Base-by-base conservation (phyloP, 768 basidiomycete species). In the Naganishia antarctica region DNA sequence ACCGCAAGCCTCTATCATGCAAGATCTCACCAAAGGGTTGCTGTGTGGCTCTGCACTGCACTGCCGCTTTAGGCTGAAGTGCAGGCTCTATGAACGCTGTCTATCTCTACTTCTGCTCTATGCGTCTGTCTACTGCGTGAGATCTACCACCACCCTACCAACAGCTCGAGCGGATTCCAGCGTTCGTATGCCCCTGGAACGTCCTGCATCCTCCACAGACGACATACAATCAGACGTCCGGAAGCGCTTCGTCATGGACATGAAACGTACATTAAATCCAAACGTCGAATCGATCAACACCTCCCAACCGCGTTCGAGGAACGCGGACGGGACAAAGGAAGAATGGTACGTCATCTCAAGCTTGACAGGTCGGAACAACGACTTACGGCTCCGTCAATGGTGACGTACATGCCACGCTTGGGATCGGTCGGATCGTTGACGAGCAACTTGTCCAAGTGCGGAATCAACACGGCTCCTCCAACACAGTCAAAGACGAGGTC, bases 361-460 rank as follows among this genome's bases (percentile, higher is more conserved):
- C 41, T 67, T 15, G 59, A 16, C 28, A 13, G 34, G 23, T 3
- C 2, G 15, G 25, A 47, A 28, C 6, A 23, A 26, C 25, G 21
- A 69, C 69, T 12, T 53, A 72, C 71, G 60, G 70, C 71, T 29
- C 71, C 70, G 15, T 70, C 71, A 48, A 72, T 69, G n/a, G 70
- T 72, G 41, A 72, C 57, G 65, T 70, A 72, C 15, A 68, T 67
- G 3, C 71, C 71, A 0, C 68, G 51, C 13, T 68, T 34, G 16
- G 68, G 70, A 21, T 67, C 64, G 25, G 60, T 41, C 3, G 60
- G 57, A 48, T 93, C 91, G 18, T 50, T 37, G 25, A 81, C 80
- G 12, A 93, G 81, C 26, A 93, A 79, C 65, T 90, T 86, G 26
- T 81, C 80, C 37, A 93, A 80, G 71, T 91, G 88, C 5, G 87